Conservation (phyloP, 2,329 filamentous ascomycete species). For the Aspergillus pseudotamarii region DNA sequence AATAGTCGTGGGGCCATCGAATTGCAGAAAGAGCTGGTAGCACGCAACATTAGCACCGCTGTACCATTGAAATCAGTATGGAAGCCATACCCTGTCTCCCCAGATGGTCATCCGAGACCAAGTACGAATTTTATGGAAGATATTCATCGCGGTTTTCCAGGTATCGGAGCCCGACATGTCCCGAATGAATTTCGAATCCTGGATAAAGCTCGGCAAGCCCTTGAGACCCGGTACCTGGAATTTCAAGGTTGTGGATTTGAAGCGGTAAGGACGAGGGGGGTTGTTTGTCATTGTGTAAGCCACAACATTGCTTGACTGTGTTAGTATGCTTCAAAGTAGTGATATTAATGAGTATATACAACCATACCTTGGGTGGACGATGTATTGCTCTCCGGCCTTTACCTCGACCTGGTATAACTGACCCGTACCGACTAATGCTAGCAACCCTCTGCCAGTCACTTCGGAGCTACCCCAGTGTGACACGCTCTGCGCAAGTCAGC, state of each 20-base stretch:
- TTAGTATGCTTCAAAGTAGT: slow-evolving; percentile 11
- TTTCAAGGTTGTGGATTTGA: slow-evolving; percentile 73
- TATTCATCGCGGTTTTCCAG: slow-evolving; percentile 70
- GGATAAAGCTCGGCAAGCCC: slow-evolving; percentile 64
- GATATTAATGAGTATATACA: background rate
- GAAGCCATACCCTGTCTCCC: slow-evolving; percentile 72
- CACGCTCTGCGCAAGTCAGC: slow-evolving; percentile 59
- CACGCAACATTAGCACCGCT: slow-evolving; percentile 6
- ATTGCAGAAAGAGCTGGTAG: slow-evolving; percentile 75
- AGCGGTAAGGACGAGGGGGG: slow-evolving; percentile 80
- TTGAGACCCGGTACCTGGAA: slow-evolving; percentile 73
- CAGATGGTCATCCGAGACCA: slow-evolving; percentile 81
- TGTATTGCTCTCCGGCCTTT: slow-evolving; percentile 81
- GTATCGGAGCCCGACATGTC: slow-evolving; percentile 70
- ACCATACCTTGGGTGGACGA: slow-evolving; percentile 74
- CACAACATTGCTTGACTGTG: slow-evolving; percentile 69
- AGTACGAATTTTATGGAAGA: slow-evolving; percentile 72
- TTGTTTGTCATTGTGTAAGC: slow-evolving; percentile 80
- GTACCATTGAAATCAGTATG: background rate
- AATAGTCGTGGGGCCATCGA: slow-evolving; percentile 82
- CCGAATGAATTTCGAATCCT: slow-evolving; percentile 72
- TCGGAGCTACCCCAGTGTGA: slow-evolving; percentile 91
- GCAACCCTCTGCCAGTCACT: slow-evolving; percentile 82
- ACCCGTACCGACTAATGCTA: slow-evolving; percentile 81
- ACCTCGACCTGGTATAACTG: slow-evolving; percentile 87